Base-by-base conservation (phyloP, 805 yeast species). In the Brettanomyces anomalus region DNA sequence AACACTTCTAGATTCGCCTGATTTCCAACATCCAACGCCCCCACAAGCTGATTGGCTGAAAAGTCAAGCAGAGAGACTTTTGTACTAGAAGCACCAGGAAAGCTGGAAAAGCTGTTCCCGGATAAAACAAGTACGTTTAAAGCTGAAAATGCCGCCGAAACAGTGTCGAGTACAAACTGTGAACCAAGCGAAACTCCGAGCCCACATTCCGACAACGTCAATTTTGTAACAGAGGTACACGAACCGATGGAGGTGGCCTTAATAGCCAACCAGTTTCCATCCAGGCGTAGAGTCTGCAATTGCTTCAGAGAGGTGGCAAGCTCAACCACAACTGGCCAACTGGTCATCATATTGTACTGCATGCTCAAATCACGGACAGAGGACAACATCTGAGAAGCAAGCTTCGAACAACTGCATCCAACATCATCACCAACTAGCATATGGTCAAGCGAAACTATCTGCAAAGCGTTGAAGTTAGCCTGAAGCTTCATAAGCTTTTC, bases 321-420 rank as follows among this genome's bases (percentile, higher is more conserved):
- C 1, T 52, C 47, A 41, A 67, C 52, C 0, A 82, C 53, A 1
- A 57, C 62, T 0, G 53, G 43, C 45, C 79, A 53, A 41, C 67
- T 60, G 17, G 55, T 53, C 34, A 85, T 57, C 39, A 83, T 58
- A 55, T 85, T 82, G 54, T 62, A 74, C 11, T 86, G 71, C 39
- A 87, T 49, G 57, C 83, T 85, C 33, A 87, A 62, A 18, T 59
- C 61, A 30, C 36, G 43, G 39, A 68, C 54, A 45, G 51, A 57
- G 15, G 38, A 43, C 15, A 62, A 49, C 18, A 39, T 14, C 3
- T n/a, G 6, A n/a, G 20, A 17, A 20, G 32, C 41, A 8, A 39
- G 36, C 21, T 40, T 40, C 37, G 18, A 18, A 39, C 14, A 4
- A n/a, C 33, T 30, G 8, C 46, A 44, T 15, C 43, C 49, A 13